Base-by-base conservation (phyloP, 768 basidiomycete genomes). In the Dioszegia aurantiaca region DNA sequence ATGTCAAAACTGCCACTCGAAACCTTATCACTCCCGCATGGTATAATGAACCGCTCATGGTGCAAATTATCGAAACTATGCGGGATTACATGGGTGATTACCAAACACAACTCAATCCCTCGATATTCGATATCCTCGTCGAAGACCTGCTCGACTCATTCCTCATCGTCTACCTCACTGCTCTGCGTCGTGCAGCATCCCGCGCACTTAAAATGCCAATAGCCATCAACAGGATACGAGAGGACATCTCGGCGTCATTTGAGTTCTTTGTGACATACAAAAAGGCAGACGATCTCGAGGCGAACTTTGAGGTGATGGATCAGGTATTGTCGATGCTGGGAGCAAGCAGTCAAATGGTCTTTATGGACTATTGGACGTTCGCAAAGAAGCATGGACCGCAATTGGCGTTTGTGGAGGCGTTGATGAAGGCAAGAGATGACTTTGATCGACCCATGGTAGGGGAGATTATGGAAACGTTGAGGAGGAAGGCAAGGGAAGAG, bases 41-140 rank as follows among this genome's bases (percentile, higher is more conserved):
- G 95, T 98, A 98, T 75, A 65, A 65, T 28, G 90, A 92, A 27
- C 87, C 87, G 3, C 83, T 87, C 69, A 84, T 94, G 79, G 80
- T 81, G 4, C 91, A 94, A 77, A 87, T 98, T 53, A 82, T 95
- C 60, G 89, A 92, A 78, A 99, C 95, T 40, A 89, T 98, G 82
- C 83, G 87, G 53, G 95, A 99, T 70, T 98, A 98, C 78, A 91
- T 92, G 85, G 76, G 82, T n/a, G 95, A 98, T 77, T 94, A 90
- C 75, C 89, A 93, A 71, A 82, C 84, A 43, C 95, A 87, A 70
- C 85, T 99, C 59, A 95, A 97, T 72, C 82, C 89, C 14, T 86
- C 89, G 5, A 82, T 99, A 43, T 85, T 97, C 63, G 93, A 97
- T 61, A 82, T 98, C 23, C 81, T 98, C 31, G 81, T 95, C 16